Evolutionary conservation across 768 basidiomycete genomes (phyloP).

Genomic region (Suillus bovinus): DNA sequence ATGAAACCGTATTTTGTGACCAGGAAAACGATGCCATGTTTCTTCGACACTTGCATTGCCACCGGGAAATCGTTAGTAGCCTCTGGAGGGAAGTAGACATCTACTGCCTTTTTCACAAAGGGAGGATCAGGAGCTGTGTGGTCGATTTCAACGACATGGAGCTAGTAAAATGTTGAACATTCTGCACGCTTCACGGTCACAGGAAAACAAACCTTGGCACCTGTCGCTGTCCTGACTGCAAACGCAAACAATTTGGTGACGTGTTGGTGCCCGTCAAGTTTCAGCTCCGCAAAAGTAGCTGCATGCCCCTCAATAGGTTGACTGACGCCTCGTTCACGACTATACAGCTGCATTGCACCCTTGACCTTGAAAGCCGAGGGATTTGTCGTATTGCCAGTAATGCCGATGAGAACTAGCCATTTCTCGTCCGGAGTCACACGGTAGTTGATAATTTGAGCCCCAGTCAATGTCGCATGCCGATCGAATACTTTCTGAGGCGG

Average conservation of each 20-base stretch:
- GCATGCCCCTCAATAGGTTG: slow-evolving; percentile 99
- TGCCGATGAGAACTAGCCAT: slow-evolving; percentile 96
- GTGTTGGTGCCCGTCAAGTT: slow-evolving; percentile 83
- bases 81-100: slow-evolving; percentile 99
- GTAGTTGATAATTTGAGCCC: slow-evolving; percentile 98
- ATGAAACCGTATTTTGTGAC: slow-evolving; percentile 99
- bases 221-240: slow-evolving; percentile 93
- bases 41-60: slow-evolving; percentile 97
- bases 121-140: slow-evolving; percentile 90
- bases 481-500: slow-evolving; percentile 93
- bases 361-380: slow-evolving; percentile 98
- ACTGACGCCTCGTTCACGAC: slow-evolving; percentile 86
- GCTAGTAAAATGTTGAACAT: slow-evolving; percentile 45
- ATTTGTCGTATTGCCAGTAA: slow-evolving; percentile 88
- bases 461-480: slow-evolving; percentile 90
- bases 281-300: slow-evolving; percentile 91
- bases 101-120: slow-evolving; percentile 96
- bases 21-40: slow-evolving; percentile 95
- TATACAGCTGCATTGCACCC: slow-evolving; percentile 97
- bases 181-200: slow-evolving; percentile 1
- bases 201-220: slow-evolving; percentile 78
- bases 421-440: slow-evolving; percentile 90
- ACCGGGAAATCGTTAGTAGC: slow-evolving; percentile 99
- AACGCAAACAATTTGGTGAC: slow-evolving; percentile 93
- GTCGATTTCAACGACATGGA: slow-evolving; percentile 98